Conservation (phyloP, 371 early-diverging fungal species). For the Mortierella sp. region DNA sequence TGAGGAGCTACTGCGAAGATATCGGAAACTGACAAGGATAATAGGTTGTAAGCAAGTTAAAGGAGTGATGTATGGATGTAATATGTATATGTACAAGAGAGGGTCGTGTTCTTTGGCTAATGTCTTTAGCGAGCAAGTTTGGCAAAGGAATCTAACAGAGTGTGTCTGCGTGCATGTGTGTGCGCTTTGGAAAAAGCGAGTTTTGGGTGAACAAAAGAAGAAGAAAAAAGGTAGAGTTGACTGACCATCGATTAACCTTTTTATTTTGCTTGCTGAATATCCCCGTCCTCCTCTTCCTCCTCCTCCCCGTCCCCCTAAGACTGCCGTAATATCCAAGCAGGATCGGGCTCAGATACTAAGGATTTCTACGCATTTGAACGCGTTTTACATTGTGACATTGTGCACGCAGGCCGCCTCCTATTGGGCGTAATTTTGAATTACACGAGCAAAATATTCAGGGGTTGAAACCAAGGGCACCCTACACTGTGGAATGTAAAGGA, state of each 20-base stretch:
- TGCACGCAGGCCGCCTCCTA: neutral
- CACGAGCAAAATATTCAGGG: neutral
- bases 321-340: neutral
- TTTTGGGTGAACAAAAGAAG: neutral
- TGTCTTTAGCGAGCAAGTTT: neutral
- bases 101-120: neutral
- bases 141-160: neutral
- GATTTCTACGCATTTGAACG: conserved; percentile 8
- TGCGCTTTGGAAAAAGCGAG: conserved; percentile 6
- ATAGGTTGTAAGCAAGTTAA: neutral
- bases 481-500: neutral
- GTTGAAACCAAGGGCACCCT: neutral
- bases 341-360: neutral
- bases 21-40: too few relatives aligned
- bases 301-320: neutral
- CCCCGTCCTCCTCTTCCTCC: neutral
- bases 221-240: neutral
- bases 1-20: neutral
- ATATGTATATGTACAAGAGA: neutral
- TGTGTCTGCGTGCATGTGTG: conserved; percentile 9
- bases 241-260: neutral
- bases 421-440: neutral
- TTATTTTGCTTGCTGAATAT: conserved; percentile 7
- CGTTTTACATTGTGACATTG: conserved; percentile 12
- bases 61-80: neutral